A percentile compares a stretch with the other conserved stretches of the same genome.
Conservation (phyloP, 176 grass and related monocot genomes). For the Bolboschoenus planiculmis region DNA sequence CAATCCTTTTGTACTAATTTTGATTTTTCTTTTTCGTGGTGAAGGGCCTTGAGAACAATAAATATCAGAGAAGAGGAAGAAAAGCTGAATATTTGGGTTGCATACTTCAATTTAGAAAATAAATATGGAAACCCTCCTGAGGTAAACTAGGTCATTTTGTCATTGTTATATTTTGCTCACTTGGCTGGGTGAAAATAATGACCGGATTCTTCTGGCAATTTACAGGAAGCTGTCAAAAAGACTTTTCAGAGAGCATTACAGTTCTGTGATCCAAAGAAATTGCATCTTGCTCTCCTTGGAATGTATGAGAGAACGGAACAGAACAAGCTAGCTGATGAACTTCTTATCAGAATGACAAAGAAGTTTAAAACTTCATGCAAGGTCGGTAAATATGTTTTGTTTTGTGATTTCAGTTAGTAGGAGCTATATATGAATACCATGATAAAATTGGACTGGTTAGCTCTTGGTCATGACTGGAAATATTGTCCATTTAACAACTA, state of each 20-base stretch:
- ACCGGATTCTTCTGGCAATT: constrained; percentile 5
- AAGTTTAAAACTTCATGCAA: constrained; percentile 90
- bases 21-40: neutral
- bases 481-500: neutral
- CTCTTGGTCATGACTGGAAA: neutral
- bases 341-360: constrained; percentile 84
- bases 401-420: neutral
- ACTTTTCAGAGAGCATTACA: constrained; percentile 83
- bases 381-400: constrained; percentile 33
- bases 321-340: constrained; percentile 58
- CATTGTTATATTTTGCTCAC: neutral
- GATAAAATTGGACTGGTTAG: neutral
- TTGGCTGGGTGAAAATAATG: neutral
- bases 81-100: constrained; percentile 95
- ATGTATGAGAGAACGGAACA: constrained; percentile 86
- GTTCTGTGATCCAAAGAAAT: constrained; percentile 83
- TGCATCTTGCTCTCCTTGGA: constrained; percentile 74
- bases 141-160: constrained; percentile 36
- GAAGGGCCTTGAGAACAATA: constrained; percentile 89
- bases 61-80: constrained; percentile 70
- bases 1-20: neutral
- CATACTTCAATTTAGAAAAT: constrained; percentile 96
- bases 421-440: neutral
- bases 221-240: constrained; percentile 84
- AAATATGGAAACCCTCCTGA: constrained; percentile 79